Evolutionary conservation across 2,329 filamentous ascomycete genomes (phyloP).

Genomic region (Chaetomiaceae sp.): DNA sequence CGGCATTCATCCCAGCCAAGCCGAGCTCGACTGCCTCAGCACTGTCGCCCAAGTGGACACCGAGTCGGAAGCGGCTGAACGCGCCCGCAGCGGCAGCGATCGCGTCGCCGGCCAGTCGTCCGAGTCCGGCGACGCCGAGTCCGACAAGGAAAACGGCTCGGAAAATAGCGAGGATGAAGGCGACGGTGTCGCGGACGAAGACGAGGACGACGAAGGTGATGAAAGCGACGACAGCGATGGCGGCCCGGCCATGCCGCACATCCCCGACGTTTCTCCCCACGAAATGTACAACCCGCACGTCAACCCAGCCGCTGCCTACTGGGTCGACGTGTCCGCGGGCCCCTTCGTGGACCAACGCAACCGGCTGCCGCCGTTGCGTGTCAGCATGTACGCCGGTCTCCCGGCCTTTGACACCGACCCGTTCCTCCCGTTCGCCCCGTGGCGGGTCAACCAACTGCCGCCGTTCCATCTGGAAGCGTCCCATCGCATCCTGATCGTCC

Average conservation of each 20-base stretch:
- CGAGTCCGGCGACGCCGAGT: not conserved
- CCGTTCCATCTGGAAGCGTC: not conserved
- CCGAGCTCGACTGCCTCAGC: not conserved
- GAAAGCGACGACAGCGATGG: too few relatives aligned
- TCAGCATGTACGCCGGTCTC: not conserved
- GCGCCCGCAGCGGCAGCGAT: not conserved
- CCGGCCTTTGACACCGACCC: slow-evolving; percentile 6
- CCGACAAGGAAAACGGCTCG: not conserved
- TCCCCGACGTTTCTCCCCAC: not conserved
- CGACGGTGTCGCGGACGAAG: not conserved
- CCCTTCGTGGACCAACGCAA: not conserved
- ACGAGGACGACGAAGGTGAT: not conserved
- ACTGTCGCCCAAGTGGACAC: not conserved
- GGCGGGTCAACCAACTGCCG: not conserved
- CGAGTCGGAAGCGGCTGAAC: not conserved
- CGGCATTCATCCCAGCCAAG: too few relatives aligned
- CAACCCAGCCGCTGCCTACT: not conserved
- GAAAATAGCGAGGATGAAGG: not conserved
- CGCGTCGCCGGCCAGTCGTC: not conserved
- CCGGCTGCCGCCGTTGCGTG: fast-evolving
- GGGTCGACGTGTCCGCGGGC: not conserved
- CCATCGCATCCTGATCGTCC: not conserved
- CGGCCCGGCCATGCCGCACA: not conserved
- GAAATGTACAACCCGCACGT: not conserved
- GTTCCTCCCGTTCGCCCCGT: slow-evolving; percentile 5